phyloP scores from a whole-genome alignment of 108 stramenopile genomes.

The Seminavis robusta region DNA sequence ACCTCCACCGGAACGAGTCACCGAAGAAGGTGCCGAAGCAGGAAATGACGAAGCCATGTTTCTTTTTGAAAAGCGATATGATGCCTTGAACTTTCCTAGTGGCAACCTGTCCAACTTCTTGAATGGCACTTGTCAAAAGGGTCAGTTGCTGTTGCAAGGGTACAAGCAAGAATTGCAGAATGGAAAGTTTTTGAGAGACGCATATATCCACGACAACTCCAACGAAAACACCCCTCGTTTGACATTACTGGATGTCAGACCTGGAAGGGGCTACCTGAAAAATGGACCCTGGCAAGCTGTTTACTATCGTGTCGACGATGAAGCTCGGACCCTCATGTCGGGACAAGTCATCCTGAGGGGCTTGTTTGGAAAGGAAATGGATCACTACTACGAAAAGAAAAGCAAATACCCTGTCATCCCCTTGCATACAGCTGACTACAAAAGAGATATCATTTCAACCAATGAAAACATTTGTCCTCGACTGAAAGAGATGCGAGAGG shows the following conservation, averaged over 20 bases:
- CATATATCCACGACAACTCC: conserved; percentile 59
- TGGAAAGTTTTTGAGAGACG: conserved; percentile 63
- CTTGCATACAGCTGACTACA: conserved; percentile 77
- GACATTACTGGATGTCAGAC: conserved; percentile 50
- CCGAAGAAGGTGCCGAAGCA: too few relatives aligned
- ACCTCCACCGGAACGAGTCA: conserved; percentile 33
- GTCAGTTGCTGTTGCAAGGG: conserved; percentile 75
- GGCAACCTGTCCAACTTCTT: conserved; percentile 30
- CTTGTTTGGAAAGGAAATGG: conserved; percentile 64
- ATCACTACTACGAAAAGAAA: neutral
- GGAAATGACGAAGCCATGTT: conserved; percentile 18
- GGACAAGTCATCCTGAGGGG: conserved; percentile 80
- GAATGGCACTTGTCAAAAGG: conserved; percentile 86
- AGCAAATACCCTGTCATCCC: conserved; percentile 33
- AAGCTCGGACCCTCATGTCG: conserved; percentile 79
- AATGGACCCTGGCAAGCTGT: conserved; percentile 41
- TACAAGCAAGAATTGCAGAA: conserved; percentile 78
- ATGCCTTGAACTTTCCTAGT: conserved; percentile 38
- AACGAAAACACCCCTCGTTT: conserved; percentile 44
- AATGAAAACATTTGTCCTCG: conserved; percentile 68
- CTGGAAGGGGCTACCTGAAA: too few relatives aligned
- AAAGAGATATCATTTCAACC: conserved; percentile 60
- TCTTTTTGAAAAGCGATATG: conserved; percentile 70
- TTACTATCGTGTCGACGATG: conserved; percentile 79
- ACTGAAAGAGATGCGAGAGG: conserved; percentile 33